Evolutionary conservation across 495 filamentous ascomycete species (phyloP).

Genomic region (Penicillium paradoxum): DNA sequence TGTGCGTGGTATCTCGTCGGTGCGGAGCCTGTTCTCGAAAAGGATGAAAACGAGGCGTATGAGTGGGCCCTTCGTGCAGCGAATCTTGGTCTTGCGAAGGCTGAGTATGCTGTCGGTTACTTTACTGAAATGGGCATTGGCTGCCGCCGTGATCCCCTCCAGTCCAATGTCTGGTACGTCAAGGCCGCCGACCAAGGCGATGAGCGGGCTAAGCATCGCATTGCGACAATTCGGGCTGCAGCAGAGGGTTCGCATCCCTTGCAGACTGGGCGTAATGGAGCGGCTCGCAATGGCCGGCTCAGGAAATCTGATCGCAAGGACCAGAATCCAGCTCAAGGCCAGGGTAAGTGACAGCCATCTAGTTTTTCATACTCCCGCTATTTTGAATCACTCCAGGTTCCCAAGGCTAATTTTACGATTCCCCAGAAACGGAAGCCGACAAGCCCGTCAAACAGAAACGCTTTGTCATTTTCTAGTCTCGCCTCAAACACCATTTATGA

Average conservation of each 20-base stretch:
- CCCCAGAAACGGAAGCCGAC: slow-evolving; percentile 12
- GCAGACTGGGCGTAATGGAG: slow-evolving; percentile 16
- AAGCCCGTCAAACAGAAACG: slow-evolving; percentile 28
- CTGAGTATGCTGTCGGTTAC: slow-evolving; percentile 91
- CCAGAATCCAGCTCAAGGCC: background rate
- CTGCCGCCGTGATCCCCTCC: slow-evolving; percentile 83
- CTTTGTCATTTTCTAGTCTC: slow-evolving; percentile 30
- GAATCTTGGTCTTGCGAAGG: slow-evolving; percentile 84
- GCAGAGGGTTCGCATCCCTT: slow-evolving; percentile 63
- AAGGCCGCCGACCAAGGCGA: slow-evolving; percentile 91
- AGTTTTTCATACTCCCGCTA: too few species aligned
- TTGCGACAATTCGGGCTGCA: slow-evolving; percentile 81
- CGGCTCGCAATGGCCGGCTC: slow-evolving; percentile 10
- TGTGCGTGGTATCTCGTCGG: slow-evolving; percentile 99
- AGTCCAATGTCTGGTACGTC: slow-evolving; percentile 98
- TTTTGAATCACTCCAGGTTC: too few species aligned
- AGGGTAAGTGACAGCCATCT: slow-evolving; percentile 12
- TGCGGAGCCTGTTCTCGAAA: slow-evolving; percentile 86
- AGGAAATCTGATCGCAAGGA: slow-evolving; percentile 15
- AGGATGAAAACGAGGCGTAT: slow-evolving; percentile 93
- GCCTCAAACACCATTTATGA: background rate
- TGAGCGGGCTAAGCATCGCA: slow-evolving; percentile 75
- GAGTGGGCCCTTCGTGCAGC: slow-evolving; percentile 91
- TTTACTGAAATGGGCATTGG: slow-evolving; percentile 99
- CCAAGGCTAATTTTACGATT: too few species aligned